Conservation (phyloP, 306 rosid genomes). For the Astragalus glycyphyllos region DNA sequence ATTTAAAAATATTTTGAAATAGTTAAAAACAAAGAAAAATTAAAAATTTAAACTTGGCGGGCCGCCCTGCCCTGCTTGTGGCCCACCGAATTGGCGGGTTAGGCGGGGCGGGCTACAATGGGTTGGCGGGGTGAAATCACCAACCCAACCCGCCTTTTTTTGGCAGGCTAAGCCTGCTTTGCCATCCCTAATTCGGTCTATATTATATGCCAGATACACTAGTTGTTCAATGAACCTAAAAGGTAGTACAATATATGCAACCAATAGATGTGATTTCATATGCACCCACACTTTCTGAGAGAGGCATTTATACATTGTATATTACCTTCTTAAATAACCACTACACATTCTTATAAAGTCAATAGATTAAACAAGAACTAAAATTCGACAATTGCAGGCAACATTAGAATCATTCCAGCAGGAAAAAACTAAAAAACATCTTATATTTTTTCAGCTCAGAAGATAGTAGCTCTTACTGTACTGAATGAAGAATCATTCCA, state of each 20-base stretch:
- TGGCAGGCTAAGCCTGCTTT: too few species aligned
- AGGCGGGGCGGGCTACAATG: too few species aligned
- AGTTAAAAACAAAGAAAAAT: too few species aligned
- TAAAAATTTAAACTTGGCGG: too few species aligned
- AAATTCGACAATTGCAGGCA: constrained; percentile 12
- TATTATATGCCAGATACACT: too few species aligned
- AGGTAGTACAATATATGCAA: constrained; percentile 20
- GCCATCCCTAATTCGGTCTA: too few species aligned
- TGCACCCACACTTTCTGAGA: neutral
- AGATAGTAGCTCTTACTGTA: constrained; percentile 73
- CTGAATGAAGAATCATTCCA: constrained; percentile 56
- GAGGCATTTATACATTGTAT: neutral
- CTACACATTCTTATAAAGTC: constrained; percentile 5
- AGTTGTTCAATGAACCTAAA: too few species aligned
- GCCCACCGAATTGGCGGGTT: too few species aligned
- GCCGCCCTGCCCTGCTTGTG: too few species aligned
- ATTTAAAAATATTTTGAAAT: too few species aligned
- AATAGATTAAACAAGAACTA: constrained; percentile 9
- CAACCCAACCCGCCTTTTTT: too few species aligned
- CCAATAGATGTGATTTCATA: constrained; percentile 16
- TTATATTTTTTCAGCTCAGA: constrained; percentile 36
- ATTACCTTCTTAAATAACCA: constrained; percentile 17
- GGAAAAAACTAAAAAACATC: constrained; percentile 15
- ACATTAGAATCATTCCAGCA: constrained; percentile 1
- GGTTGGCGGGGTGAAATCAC: too few species aligned